A percentile compares a stretch with the other conserved stretches of the same genome.
phyloP scores from a whole-genome alignment of 2,329 filamentous ascomycete species.

The Aspergillus udagawae region DNA sequence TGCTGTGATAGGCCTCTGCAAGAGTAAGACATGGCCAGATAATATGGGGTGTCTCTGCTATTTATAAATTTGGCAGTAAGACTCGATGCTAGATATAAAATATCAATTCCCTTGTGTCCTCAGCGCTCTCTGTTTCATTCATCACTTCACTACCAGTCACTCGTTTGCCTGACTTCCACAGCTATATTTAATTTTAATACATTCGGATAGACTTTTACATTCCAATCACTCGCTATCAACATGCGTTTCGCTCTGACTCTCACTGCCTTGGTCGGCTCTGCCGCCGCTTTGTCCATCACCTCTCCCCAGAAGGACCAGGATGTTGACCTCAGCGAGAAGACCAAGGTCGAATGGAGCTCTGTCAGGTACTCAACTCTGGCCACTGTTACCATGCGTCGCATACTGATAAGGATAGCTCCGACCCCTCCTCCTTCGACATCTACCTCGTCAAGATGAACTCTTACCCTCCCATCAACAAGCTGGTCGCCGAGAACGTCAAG shows the following conservation, averaged over 20 bases:
- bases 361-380: slow-evolving; percentile 26
- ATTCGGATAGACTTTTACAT: neutral
- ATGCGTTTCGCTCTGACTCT: neutral
- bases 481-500: slow-evolving; percentile 35
- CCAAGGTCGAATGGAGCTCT: slow-evolving; percentile 37
- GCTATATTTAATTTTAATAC: neutral
- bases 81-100: neutral
- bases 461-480: slow-evolving; percentile 29
- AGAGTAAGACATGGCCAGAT: neutral
- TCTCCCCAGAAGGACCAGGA: slow-evolving; percentile 28
- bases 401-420: slow-evolving; percentile 29
- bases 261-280: neutral
- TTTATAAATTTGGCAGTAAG: neutral
- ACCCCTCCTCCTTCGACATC: slow-evolving; percentile 39
- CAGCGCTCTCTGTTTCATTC: neutral
- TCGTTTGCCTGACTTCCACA: neutral
- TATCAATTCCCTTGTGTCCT: neutral
- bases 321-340: slow-evolving; percentile 35
- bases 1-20: neutral
- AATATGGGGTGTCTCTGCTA: neutral
- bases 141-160: neutral
- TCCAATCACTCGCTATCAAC: slow-evolving; percentile 4
- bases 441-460: slow-evolving; percentile 39
- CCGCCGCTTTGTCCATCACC: slow-evolving; percentile 30
- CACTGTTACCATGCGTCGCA: neutral